phyloP scores from a whole-genome alignment of 805 yeast genomes.

The Yarrowia divulgata region DNA sequence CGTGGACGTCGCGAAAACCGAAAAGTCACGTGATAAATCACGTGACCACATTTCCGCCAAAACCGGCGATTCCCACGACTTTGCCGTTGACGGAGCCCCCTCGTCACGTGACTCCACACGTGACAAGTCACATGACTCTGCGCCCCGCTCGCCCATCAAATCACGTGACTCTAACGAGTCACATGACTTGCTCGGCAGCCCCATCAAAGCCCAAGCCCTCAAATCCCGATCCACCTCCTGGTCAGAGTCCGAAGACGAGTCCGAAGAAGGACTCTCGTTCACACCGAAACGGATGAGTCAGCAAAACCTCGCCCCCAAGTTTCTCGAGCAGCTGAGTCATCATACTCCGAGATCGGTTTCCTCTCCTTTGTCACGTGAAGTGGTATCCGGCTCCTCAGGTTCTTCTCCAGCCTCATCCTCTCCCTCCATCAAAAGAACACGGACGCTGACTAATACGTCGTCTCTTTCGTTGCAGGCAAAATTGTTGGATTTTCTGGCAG shows the following conservation, averaged over 20 bases:
- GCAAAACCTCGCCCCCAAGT: slow-evolving; percentile 16
- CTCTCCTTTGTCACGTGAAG: slow-evolving; percentile 4
- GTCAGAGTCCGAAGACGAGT: slow-evolving; percentile 30
- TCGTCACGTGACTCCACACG: neutral
- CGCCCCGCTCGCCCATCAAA: too few relatives aligned
- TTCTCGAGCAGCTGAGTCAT: slow-evolving; percentile 3
- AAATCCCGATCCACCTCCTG: slow-evolving; percentile 19
- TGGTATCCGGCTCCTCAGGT: neutral
- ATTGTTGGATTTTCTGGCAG: slow-evolving; percentile 47
- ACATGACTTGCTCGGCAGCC: neutral
- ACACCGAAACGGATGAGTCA: slow-evolving; percentile 33
- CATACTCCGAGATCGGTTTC: neutral
- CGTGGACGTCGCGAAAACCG: neutral
- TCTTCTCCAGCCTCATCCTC: slow-evolving; percentile 9
- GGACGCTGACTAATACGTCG: slow-evolving; percentile 15
- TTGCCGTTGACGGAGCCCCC: too few relatives aligned
- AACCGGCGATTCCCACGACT: too few relatives aligned
- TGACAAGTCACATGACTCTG: neutral
- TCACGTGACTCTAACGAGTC: neutral
- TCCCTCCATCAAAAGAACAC: slow-evolving; percentile 4
- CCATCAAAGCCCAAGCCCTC: neutral
- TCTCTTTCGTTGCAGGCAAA: slow-evolving; percentile 41
- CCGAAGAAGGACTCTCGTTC: slow-evolving; percentile 29
- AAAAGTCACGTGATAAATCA: neutral
- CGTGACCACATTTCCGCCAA: neutral